phyloP scores from a whole-genome alignment of 1,284 basidiomycete species.

The Ganoderma meredithae region DNA sequence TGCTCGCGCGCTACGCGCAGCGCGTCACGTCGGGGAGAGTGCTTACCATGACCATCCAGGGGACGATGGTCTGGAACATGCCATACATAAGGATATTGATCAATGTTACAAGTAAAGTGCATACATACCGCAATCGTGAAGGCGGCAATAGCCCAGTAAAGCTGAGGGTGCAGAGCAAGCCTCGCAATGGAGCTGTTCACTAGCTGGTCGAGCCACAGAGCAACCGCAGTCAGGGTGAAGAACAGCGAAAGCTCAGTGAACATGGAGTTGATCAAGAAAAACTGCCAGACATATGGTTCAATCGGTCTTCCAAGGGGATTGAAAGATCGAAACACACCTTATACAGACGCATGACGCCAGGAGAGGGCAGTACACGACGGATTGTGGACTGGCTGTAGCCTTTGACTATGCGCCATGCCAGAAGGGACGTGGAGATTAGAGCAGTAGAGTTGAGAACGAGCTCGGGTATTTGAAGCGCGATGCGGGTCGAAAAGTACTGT shows the following conservation, averaged over 20 bases:
- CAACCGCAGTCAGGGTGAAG: constrained; percentile 56
- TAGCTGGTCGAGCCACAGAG: constrained; percentile 64
- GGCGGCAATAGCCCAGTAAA: constrained; percentile 56
- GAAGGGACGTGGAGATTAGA: constrained; percentile 48
- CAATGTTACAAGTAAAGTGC: not conserved
- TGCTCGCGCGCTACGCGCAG: constrained; percentile 1
- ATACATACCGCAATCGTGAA: constrained; percentile 50
- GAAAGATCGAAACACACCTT: constrained; percentile 44
- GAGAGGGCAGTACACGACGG: constrained; percentile 60
- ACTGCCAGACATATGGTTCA: constrained; percentile 39
- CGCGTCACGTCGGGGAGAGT: not conserved
- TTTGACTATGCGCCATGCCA: constrained; percentile 57
- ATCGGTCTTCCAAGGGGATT: not conserved
- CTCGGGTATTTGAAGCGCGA: constrained; percentile 56
- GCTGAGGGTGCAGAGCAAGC: constrained; percentile 49
- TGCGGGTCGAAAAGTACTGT: constrained; percentile 50
- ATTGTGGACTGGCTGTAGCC: constrained; percentile 57
- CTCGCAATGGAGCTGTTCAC: constrained; percentile 51
- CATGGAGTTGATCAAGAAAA: constrained; percentile 63
- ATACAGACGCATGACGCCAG: constrained; percentile 57
- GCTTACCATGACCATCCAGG: constrained; percentile 54
- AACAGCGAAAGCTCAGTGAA: constrained; percentile 64
- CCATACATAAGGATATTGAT: not conserved
- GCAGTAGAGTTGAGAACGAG: constrained; percentile 54
- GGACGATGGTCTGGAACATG: constrained; percentile 50